phyloP scores from a whole-genome alignment of 202 grass and related monocot species.

The Schoenoplectus triqueter region DNA sequence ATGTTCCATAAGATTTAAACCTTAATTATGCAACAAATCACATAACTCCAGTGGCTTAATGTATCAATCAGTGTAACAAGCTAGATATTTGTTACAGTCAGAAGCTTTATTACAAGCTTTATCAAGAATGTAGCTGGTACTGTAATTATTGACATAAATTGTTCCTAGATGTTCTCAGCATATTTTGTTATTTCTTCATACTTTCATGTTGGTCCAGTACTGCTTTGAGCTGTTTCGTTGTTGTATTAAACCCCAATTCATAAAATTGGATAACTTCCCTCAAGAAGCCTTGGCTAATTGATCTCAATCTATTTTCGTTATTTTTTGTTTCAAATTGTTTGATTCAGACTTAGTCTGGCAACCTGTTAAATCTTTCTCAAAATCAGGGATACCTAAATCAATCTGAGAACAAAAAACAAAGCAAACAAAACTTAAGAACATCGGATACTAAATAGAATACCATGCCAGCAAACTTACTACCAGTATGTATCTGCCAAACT shows the following conservation, averaged over 20 bases:
- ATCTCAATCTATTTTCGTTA: not conserved
- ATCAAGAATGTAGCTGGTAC: not conserved
- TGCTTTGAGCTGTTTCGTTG: not conserved
- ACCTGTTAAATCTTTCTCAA: slow-evolving; percentile 1
- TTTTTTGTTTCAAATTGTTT: slow-evolving; percentile 12
- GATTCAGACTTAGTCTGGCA: not conserved
- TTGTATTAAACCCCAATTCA: not conserved
- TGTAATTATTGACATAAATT: not conserved
- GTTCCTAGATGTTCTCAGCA: not conserved
- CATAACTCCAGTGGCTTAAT: not conserved
- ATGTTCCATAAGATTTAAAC: not conserved
- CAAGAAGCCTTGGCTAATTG: not conserved
- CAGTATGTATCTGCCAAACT: not conserved
- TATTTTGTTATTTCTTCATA: not conserved
- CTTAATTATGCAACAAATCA: not conserved
- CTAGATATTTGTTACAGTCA: not conserved
- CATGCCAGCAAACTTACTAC: not conserved
- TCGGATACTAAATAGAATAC: not conserved
- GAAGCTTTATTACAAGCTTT: not conserved
- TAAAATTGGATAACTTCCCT: slow-evolving; percentile 1
- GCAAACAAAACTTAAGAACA: not conserved
- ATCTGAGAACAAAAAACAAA: not conserved
- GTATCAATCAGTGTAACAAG: not conserved
- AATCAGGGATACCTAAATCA: not conserved
- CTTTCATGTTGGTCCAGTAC: not conserved